phyloP scores from a whole-genome alignment of 2,329 filamentous ascomycete species.

The Hymenoscyphus fraxineus region DNA sequence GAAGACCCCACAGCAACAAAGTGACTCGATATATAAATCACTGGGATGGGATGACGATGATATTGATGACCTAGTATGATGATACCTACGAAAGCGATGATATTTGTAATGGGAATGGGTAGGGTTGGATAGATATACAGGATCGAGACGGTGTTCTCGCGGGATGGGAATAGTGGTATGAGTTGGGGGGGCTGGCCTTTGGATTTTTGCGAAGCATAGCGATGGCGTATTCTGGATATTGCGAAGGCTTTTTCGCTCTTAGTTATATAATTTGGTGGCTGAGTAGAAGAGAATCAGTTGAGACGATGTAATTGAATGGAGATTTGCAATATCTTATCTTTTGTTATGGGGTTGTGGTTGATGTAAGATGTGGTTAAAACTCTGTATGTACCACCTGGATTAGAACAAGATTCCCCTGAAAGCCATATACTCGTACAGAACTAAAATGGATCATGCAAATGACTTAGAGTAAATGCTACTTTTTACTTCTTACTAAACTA shows the following conservation, averaged over 20 bases:
- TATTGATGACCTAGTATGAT: constrained; percentile 31
- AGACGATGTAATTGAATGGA: neutral
- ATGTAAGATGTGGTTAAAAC: too few species aligned
- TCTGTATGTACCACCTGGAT: too few species aligned
- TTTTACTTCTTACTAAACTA: too few species aligned
- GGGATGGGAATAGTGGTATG: neutral
- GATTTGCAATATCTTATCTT: neutral
- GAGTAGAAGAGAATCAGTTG: neutral
- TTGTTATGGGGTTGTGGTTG: too few species aligned
- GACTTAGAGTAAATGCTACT: too few species aligned
- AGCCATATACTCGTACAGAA: too few species aligned
- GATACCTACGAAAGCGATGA: constrained; percentile 5
- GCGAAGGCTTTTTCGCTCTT: constrained; percentile 7
- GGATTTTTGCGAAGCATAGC: constrained; percentile 16
- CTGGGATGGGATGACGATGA: constrained; percentile 40
- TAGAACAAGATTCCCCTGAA: too few species aligned
- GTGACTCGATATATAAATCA: constrained; percentile 35
- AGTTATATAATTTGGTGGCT: constrained; percentile 4
- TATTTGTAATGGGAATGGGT: neutral
- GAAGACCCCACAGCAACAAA: constrained; percentile 12
- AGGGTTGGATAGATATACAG: constrained; percentile 1
- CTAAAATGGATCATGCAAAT: too few species aligned
- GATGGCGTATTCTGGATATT: constrained; percentile 13
- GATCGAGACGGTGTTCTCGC: constrained; percentile 1
- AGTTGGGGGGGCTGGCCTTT: neutral